These are phyloP conservation scores for Murraya koenigii DNA, from an alignment of 345 rosid genomes.

Conservation along the genomic window DNA sequence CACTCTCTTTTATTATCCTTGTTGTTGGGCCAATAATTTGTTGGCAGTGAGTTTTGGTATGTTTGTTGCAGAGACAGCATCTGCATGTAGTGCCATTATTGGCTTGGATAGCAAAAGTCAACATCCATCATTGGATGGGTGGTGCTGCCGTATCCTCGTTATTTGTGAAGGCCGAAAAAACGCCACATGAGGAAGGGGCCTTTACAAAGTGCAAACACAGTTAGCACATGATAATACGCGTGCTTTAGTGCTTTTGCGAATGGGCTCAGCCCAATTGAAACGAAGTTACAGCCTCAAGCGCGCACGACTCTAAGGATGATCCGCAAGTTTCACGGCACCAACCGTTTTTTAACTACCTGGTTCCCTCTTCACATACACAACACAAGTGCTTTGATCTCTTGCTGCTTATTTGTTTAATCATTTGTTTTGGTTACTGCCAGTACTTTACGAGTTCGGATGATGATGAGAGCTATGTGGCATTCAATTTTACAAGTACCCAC, in stretches of 20 bases:
- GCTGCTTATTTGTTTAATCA: neutral
- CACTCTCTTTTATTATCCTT: neutral
- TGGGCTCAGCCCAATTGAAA: neutral
- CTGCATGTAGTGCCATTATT: neutral
- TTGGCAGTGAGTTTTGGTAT: neutral
- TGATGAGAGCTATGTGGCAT: neutral
- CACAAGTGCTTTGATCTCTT: too few relatives aligned
- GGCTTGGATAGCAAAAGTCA: constrained; percentile 14
- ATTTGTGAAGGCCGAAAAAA: neutral
- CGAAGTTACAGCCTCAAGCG: too few relatives aligned
- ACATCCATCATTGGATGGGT: constrained; percentile 24
- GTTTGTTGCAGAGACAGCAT: neutral
- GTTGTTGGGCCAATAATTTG: neutral
- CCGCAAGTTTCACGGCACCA: neutral
- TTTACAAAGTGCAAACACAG: too few relatives aligned
- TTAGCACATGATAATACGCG: too few relatives aligned
- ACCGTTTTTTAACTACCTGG: neutral
- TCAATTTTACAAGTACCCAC: neutral
- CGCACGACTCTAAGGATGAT: constrained; percentile 7
- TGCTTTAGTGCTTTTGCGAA: neutral
- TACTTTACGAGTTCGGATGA: neutral
- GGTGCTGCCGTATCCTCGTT: constrained; percentile 12
- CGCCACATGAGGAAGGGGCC: too few relatives aligned
- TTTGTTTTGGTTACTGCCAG: neutral
- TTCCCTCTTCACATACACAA: neutral